Conservation (phyloP, 2,329 filamentous ascomycete species). For the Mycocentrospora acerina region DNA sequence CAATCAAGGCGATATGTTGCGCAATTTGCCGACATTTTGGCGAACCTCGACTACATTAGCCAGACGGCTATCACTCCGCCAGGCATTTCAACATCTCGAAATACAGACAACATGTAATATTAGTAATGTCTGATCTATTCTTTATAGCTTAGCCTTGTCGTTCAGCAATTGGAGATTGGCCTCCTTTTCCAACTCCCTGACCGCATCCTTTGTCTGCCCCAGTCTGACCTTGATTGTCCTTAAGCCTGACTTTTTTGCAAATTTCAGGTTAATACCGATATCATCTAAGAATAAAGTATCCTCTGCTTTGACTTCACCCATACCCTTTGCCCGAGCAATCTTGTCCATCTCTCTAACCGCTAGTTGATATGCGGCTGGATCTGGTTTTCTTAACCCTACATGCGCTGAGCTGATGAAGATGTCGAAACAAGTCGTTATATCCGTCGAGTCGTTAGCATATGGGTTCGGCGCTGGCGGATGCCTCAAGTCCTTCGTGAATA, state of each 20-base stretch:
- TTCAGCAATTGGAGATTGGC: conserved; percentile 68
- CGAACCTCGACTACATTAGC: too few relatives aligned
- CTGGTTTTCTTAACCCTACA: conserved; percentile 84
- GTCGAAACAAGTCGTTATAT: conserved; percentile 72
- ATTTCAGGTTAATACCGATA: conserved; percentile 90
- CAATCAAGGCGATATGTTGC: too few relatives aligned
- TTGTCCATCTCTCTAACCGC: conserved; percentile 68
- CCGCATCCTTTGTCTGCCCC: conserved; percentile 76
- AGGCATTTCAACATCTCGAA: too few relatives aligned
- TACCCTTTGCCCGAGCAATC: conserved; percentile 58
- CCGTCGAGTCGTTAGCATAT: conserved; percentile 37
- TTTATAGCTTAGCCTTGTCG: conserved; percentile 32
- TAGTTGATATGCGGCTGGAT: conserved; percentile 75
- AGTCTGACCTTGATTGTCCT: conserved; percentile 81
- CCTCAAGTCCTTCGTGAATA: conserved; percentile 40
- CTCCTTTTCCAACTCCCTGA: conserved; percentile 74
- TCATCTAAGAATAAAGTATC: conserved; percentile 90
- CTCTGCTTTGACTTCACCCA: conserved; percentile 56
- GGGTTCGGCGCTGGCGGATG: conserved; percentile 22
- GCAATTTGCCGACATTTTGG: too few relatives aligned
- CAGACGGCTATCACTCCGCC: too few relatives aligned
- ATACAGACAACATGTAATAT: too few relatives aligned
- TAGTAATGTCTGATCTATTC: too few relatives aligned
- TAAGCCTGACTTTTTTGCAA: conserved; percentile 72
- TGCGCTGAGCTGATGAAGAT: conserved; percentile 86